Evolutionary conservation across 352 stramenopile genomes (phyloP), one percentile per base, ranked within the genome.

Genomic region (Phytophthora palmivora): DNA sequence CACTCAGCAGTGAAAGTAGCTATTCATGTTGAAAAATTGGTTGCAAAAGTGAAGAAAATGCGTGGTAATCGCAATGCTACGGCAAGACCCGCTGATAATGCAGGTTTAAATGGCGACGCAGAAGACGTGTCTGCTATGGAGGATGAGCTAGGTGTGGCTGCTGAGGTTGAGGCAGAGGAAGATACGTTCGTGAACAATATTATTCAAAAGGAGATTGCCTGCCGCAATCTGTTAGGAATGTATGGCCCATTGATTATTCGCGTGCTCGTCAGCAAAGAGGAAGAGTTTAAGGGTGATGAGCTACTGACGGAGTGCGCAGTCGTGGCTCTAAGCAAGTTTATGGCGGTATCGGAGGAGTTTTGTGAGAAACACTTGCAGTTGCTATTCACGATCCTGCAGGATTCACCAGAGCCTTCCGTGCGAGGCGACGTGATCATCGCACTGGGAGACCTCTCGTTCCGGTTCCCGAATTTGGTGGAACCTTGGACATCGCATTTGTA

Each of bases 391-490:
- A 91, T 95, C 16, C 73, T 99, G 3, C 79, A 94, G 44, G 73
- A 89, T 49, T 91, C 84, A 0, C 67, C 69, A 4, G 62, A 85
- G 11, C 78, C 77, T 30, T 88, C 78, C 0, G 83, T 99, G n/a
- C 83, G 96, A 39, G 90, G 92, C 12, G 98, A 99, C 64, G 94
- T 99, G 47, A 96, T 99, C 16, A 96, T 99, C 43, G 93, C 95
- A 6, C 65, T 99, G 6, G 97, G 97, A 52, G 97, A 99, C 75
- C 75, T 99, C 28, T 96, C 94, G 1, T 98, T 99, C 63, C 92
- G 97, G 4, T 99, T 98, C 65, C 97, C 97, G 4, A 99, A 99
- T 64, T 76, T 97, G 50, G 85, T 99, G 22, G 97, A 99, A 74
- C 97, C 97, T 9, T 99, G 97, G 89, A 99, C 96, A n/a, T 89